These are phyloP conservation scores for Boletus edulis DNA, from an alignment of 768 basidiomycete genomes.

Conservation along the genomic window DNA sequence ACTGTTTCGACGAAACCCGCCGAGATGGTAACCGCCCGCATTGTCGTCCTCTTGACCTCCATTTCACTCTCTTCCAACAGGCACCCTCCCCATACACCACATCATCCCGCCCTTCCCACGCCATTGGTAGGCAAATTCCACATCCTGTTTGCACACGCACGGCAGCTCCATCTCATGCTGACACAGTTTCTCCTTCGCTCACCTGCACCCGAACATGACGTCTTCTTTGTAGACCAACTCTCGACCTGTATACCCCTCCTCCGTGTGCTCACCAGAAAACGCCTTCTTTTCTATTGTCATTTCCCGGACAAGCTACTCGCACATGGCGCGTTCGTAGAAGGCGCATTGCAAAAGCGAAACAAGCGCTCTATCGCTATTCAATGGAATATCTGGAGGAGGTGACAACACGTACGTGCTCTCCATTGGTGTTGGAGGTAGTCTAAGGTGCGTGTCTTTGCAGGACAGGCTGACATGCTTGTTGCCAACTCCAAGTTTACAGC, in stretches of 20 bases:
- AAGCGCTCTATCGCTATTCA: constrained; percentile 77
- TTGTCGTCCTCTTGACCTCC: constrained; percentile 9
- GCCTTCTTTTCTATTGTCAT: constrained; percentile 96
- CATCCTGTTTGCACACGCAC: constrained; percentile 83
- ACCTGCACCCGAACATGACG: constrained; percentile 55
- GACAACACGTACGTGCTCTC: constrained; percentile 70
- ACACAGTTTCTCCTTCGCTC: constrained; percentile 52
- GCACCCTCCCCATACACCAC: constrained; percentile 75
- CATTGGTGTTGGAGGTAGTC: not conserved
- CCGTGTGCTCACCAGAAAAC: constrained; percentile 59
- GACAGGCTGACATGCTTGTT: constrained; percentile 85
- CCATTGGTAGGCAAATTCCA: constrained; percentile 77
- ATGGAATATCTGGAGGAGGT: constrained; percentile 89
- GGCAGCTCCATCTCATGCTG: constrained; percentile 78
- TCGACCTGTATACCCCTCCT: constrained; percentile 89
- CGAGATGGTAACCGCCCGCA: constrained; percentile 59
- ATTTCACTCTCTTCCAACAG: constrained; percentile 38
- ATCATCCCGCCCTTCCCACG: constrained; percentile 77
- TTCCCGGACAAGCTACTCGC: constrained; percentile 95
- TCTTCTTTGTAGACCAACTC: constrained; percentile 94
- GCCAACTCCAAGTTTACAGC: constrained; percentile 91
- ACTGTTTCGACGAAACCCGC: constrained; percentile 96
- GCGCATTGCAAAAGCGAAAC: constrained; percentile 39
- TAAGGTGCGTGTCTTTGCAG: constrained; percentile 36
- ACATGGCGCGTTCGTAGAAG: constrained; percentile 61